Percentiles rank a stretch among this genome's conserved stretches.
These are phyloP conservation scores for Aspergillus avenaceus DNA, from an alignment of 495 filamentous ascomycete genomes.

Conservation along the genomic window DNA sequence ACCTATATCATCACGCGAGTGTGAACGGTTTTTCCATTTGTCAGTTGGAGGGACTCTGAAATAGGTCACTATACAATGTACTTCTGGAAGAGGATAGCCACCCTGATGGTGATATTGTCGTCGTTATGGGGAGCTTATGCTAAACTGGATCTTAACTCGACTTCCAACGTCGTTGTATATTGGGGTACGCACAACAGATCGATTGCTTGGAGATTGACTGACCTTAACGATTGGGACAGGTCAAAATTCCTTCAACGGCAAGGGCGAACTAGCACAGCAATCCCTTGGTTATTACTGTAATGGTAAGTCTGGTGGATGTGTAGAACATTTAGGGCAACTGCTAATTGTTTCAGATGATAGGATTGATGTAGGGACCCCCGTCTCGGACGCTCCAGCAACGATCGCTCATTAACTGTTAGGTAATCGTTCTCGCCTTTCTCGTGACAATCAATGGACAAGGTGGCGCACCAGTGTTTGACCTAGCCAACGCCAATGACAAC, in stretches of 20 bases:
- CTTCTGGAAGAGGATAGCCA: conserved; percentile 20
- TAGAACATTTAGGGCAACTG: not conserved
- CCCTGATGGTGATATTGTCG: conserved; percentile 24
- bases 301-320: conserved; percentile 33
- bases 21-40: not conserved
- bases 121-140: conserved; percentile 32
- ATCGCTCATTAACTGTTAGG: conserved; percentile 23
- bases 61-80: conserved; percentile 18
- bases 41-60: not conserved
- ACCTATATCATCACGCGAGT: too few species aligned
- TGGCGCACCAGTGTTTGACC: conserved; percentile 53
- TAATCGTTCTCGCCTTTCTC: conserved; percentile 61
- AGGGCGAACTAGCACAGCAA: conserved; percentile 46
- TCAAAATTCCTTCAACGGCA: conserved; percentile 53
- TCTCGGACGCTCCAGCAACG: not conserved
- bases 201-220: not conserved
- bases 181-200: conserved; percentile 45
- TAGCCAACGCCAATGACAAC: conserved; percentile 53
- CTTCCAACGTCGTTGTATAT: conserved; percentile 55
- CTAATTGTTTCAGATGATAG: conserved; percentile 21
- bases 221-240: conserved; percentile 28
- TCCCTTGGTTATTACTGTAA: conserved; percentile 55
- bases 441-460: conserved; percentile 46
- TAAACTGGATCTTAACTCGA: conserved; percentile 38
- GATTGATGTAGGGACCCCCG: conserved; percentile 31